Evolutionary conservation across 331 rosid species (phyloP).

Genomic region (Cydonia oblonga): DNA sequence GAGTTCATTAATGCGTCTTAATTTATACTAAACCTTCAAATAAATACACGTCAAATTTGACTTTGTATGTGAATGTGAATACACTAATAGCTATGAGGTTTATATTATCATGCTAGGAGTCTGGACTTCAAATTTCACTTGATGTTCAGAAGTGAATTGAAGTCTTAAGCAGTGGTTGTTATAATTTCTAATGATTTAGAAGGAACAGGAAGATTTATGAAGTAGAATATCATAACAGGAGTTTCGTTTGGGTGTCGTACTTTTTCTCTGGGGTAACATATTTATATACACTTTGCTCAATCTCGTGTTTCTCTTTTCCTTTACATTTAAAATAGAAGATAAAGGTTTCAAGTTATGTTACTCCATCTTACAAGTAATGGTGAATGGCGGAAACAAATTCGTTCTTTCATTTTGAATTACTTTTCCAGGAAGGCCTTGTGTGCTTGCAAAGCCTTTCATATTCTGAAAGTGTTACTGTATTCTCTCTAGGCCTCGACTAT

Average conservation of each 20-base stretch:
- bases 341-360: neutral
- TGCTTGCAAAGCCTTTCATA: neutral
- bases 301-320: neutral
- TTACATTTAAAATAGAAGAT: neutral
- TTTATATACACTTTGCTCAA: neutral
- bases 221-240: neutral
- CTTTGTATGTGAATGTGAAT: neutral
- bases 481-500: conserved; percentile 37
- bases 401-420: neutral
- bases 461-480: conserved; percentile 4
- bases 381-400: no score
- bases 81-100: neutral
- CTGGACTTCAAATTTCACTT: neutral
- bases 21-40: neutral
- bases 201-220: neutral
- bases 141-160: neutral
- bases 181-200: no score
- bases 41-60: neutral
- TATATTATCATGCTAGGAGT: neutral
- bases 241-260: neutral
- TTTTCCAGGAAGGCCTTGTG: neutral
- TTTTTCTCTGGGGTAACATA: neutral
- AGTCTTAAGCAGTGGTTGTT: neutral
- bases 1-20: neutral
- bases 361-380: no score